Evolutionary conservation across 208 protist genomes (phyloP).

Genomic region (Vickermania ingenoplastis): DNA sequence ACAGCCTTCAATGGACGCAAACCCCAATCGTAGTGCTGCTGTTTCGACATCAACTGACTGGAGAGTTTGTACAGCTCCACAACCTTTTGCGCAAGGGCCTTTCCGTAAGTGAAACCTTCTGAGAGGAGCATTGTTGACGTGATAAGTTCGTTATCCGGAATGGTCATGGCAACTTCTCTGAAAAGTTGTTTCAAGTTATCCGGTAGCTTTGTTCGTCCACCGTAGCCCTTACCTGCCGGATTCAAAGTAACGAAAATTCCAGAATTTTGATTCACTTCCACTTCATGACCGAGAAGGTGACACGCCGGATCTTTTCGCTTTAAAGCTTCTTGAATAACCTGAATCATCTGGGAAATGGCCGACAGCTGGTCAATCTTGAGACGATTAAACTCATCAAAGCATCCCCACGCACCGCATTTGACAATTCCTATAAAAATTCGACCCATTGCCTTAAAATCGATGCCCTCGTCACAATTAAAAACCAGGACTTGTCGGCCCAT

Average conservation of each 20-base stretch:
- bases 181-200: conserved; percentile 98
- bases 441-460: conserved; percentile 92
- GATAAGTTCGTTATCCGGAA: conserved; percentile 95
- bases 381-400: conserved; percentile 94
- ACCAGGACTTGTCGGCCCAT: conserved; percentile 92
- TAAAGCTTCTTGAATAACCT: conserved; percentile 86
- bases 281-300: conserved; percentile 61
- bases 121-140: conserved; percentile 90
- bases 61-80: conserved; percentile 91
- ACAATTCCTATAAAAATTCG: conserved; percentile 92
- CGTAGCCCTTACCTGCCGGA: conserved; percentile 94
- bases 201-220: conserved; percentile 95
- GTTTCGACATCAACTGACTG: conserved; percentile 93
- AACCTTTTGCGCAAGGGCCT: conserved; percentile 80
- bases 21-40: conserved; percentile 98
- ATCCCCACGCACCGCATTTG: conserved; percentile 92
- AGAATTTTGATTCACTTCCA: conserved; percentile 70
- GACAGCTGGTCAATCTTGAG: conserved; percentile 92
- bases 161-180: conserved; percentile 96
- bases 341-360: conserved; percentile 93
- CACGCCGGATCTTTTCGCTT: conserved; percentile 74
- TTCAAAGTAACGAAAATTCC: conserved; percentile 98
- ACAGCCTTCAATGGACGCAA: conserved; percentile 96
- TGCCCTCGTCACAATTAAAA: conserved; percentile 94
- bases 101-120: conserved; percentile 84